Conservation (phyloP, 169 alveolate genomes). For the Cyclospora cayetanensis region DNA sequence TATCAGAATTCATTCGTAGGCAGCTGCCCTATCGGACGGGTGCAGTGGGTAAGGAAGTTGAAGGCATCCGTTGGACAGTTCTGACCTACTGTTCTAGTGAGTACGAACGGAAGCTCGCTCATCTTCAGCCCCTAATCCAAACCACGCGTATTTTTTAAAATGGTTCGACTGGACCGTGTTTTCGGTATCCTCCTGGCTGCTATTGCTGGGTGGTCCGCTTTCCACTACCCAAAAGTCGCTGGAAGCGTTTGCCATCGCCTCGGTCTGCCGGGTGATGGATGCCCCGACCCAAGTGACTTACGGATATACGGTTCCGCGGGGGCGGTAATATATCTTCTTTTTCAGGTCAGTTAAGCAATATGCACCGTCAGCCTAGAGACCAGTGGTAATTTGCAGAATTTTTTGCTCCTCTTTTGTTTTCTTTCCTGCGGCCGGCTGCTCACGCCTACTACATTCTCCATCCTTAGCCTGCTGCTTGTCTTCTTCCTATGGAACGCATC, state of each 20-base stretch:
- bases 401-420: no score
- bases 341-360: constrained; percentile 53
- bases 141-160: no score
- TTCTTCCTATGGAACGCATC: neutral
- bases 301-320: constrained; percentile 61
- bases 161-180: constrained; percentile 64
- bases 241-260: constrained; percentile 64
- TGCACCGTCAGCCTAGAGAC: no score
- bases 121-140: constrained; percentile 36
- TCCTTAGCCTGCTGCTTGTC: no score
- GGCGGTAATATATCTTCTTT: constrained; percentile 28
- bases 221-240: constrained; percentile 61
- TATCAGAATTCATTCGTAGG: constrained; percentile 25
- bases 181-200: constrained; percentile 64
- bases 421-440: no score
- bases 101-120: neutral
- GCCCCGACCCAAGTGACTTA: constrained; percentile 58
- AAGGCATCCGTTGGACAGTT: neutral
- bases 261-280: constrained; percentile 56
- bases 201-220: constrained; percentile 54
- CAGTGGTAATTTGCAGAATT: no score
- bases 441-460: no score
- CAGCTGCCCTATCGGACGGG: constrained; percentile 56
- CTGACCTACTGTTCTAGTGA: constrained; percentile 13
- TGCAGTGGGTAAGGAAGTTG: constrained; percentile 31